Percentiles rank a stretch among this genome's conserved stretches.
phyloP scores from a whole-genome alignment of 305 asterid species.

The Ajuga reptans region DNA sequence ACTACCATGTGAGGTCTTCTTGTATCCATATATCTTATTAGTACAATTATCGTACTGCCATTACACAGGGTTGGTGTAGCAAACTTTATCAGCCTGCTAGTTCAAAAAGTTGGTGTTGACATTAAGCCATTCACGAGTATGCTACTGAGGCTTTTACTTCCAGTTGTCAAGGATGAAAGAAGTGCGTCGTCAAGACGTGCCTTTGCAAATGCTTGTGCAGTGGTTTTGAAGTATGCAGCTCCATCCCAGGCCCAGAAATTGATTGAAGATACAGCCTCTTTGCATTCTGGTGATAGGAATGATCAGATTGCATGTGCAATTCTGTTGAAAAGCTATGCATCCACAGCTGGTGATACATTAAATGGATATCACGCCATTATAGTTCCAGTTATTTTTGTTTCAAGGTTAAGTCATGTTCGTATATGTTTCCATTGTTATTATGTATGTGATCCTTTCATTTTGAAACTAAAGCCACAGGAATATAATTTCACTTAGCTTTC shows the following conservation, averaged over 20 bases:
- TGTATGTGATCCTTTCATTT: neutral
- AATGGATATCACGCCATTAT: conserved; percentile 67
- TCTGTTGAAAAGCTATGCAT: conserved; percentile 75
- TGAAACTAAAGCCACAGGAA: neutral
- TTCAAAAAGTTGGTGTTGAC: conserved; percentile 74
- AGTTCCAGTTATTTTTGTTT: conserved; percentile 83
- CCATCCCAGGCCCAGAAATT: conserved; percentile 82
- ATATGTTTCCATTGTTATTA: conserved; percentile 9
- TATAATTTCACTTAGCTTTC: conserved; percentile 1
- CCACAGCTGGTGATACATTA: conserved; percentile 80
- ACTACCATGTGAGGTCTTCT: conserved; percentile 1
- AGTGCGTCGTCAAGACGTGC: conserved; percentile 83
- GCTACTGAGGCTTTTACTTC: conserved; percentile 80
- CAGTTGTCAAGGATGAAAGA: conserved; percentile 83
- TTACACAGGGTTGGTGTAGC: conserved; percentile 89
- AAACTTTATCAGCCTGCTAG: conserved; percentile 64
- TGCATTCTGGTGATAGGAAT: conserved; percentile 82
- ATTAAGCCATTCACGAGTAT: conserved; percentile 71
- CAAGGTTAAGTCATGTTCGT: conserved; percentile 51
- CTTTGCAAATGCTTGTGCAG: conserved; percentile 90
- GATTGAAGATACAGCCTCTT: conserved; percentile 72
- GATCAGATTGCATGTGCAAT: conserved; percentile 86
- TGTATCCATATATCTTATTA: conserved; percentile 10
- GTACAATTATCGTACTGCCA: conserved; percentile 19
- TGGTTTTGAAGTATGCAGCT: conserved; percentile 68